Evolutionary conservation across 2,329 filamentous ascomycete species (phyloP), one percentile per base, ranked within the genome.

Genomic region (Xylariaceae sp.): DNA sequence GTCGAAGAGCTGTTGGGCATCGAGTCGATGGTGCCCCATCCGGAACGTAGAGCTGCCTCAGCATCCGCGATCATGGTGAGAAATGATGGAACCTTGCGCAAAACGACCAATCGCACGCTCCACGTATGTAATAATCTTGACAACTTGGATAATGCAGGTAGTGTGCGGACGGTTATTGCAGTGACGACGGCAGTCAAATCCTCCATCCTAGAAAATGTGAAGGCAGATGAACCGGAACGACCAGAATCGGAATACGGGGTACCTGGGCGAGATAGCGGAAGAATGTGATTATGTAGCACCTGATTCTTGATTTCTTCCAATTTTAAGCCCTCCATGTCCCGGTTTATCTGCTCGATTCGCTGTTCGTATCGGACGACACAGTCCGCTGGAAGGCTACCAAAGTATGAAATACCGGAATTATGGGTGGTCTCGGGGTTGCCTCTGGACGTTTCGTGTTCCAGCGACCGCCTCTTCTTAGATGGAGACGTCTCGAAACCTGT

Each of bases 111-210:
- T 26, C 94, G 86, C 41, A 88, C 78, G 30, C 80, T 84, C 94
- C 94, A 99, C 1, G 80, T 79, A 53, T 84, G 81, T 48, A 97
- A 75, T n/a, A 95, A 72, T 6, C 80, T 79, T 52, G 83, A 84
- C 27, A 99, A 72, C 52, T 80, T 85, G 7, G 89, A 87, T 42
- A 96, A 74, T 56, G 88, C 86, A 1, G 94, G 94, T 26, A 99
- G 77, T 3, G 90, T 84, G 67, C 94, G 89, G n/a, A 99, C 74
- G 19, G 96, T 88, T 35, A 92, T 95, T 31, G 91, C 89, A 1
- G 94, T 96, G 54, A 97, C 81, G 46, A 97, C 80, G 29, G 92
- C 89, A 6, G 90, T 91, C 65, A 96, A 84, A 70, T 97, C 94
- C 64, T 94, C 91, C 76, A 97, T 83, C 57, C 81, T 85, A 59